Percentiles rank a stretch among this genome's conserved stretches.
Evolutionary conservation across 2,329 filamentous ascomycete species (phyloP).

Genomic region (Tolypocladium tundrense): DNA sequence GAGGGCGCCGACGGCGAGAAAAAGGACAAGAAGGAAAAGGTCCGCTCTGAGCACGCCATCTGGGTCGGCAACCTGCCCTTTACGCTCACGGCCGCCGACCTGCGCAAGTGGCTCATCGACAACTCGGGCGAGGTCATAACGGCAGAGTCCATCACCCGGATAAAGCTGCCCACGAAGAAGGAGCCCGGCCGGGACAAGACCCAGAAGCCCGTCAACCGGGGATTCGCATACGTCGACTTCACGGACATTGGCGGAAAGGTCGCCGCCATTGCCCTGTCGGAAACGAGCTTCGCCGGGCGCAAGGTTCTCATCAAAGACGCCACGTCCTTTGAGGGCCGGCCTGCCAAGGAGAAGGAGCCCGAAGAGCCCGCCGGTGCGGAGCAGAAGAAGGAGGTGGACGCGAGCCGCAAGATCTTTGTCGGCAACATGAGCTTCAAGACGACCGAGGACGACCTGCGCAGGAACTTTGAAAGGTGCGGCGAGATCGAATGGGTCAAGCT

Average conservation of each 20-base stretch:
- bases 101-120: constrained; percentile 71
- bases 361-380: constrained; percentile 19
- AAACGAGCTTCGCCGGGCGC: constrained; percentile 66
- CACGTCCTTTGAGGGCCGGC: constrained; percentile 83
- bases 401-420: constrained; percentile 78
- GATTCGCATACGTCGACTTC: constrained; percentile 96
- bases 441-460: constrained; percentile 67
- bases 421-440: constrained; percentile 80
- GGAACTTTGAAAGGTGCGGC: constrained; percentile 80
- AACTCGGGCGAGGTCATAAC: constrained; percentile 56
- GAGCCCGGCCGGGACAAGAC: constrained; percentile 27
- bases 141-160: constrained; percentile 65
- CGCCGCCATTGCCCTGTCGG: constrained; percentile 76
- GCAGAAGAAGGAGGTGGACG: constrained; percentile 37
- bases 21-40: constrained; percentile 33
- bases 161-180: constrained; percentile 65
- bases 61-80: constrained; percentile 98
- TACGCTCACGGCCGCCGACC: constrained; percentile 59
- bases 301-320: constrained; percentile 88
- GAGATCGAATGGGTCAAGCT: constrained; percentile 74
- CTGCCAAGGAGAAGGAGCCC: constrained; percentile 48
- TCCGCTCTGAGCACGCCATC: constrained; percentile 71
- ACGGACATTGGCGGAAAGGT: constrained; percentile 57
- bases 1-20: constrained; percentile 24
- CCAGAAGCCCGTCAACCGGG: constrained; percentile 56